phyloP scores from a whole-genome alignment of 495 filamentous ascomycete genomes.

The Aspergillus heteromorphus region DNA sequence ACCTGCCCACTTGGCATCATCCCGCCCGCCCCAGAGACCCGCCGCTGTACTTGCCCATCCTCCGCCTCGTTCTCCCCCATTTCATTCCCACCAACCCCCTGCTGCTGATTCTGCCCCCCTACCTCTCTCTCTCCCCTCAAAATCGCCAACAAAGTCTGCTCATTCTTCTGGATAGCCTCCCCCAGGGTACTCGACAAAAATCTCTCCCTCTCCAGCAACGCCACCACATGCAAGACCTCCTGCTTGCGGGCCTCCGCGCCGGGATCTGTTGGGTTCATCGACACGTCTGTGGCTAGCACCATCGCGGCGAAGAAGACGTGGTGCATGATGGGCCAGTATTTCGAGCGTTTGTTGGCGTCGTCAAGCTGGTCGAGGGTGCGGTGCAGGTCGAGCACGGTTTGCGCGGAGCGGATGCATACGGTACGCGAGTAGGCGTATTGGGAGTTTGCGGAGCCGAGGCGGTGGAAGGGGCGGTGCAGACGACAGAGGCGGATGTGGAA shows the following conservation, averaged over 20 bases:
- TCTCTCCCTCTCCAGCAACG: constrained; percentile 19
- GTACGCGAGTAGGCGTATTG: constrained; percentile 25
- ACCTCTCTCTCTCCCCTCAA: constrained; percentile 14
- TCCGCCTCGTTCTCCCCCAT: no score
- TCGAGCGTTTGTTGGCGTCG: constrained; percentile 10
- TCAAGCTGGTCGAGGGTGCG: constrained; percentile 22
- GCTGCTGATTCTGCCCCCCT: background rate
- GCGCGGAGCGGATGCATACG: constrained; percentile 23
- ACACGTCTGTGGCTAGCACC: constrained; percentile 25
- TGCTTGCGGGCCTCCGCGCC: constrained; percentile 18
- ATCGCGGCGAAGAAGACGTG: constrained; percentile 27
- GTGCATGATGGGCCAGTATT: constrained; percentile 23
- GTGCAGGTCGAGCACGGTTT: constrained; percentile 23
- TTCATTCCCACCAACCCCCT: no score
- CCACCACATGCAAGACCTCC: constrained; percentile 20
- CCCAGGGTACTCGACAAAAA: constrained; percentile 18
- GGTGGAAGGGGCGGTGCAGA: constrained; percentile 27
- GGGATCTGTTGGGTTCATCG: constrained; percentile 20
- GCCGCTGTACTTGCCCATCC: background rate
- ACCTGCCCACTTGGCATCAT: background rate
- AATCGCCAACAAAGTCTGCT: constrained; percentile 23
- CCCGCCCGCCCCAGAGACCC: background rate
- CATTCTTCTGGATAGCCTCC: constrained; percentile 22
- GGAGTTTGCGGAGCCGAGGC: constrained; percentile 20
- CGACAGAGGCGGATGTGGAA: constrained; percentile 24